These are phyloP conservation scores for Colletotrichum tabaci DNA, from an alignment of 2,329 filamentous ascomycete species.

Conservation along the genomic window DNA sequence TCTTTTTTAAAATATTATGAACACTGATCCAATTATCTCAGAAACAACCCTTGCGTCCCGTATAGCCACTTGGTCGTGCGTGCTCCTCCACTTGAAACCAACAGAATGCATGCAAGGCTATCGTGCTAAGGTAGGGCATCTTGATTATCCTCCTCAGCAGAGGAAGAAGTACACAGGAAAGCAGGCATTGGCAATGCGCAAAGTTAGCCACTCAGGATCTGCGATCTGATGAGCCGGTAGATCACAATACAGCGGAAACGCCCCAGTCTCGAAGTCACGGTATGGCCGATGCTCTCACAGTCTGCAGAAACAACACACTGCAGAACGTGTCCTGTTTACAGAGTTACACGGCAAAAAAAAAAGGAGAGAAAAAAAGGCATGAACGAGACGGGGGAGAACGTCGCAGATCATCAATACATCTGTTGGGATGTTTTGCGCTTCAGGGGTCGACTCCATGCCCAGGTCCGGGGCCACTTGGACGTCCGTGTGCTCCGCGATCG, in stretches of 20 bases:
- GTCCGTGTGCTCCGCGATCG: slow-evolving; percentile 22
- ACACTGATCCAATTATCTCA: too few species aligned
- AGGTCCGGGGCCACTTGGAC: slow-evolving; percentile 10
- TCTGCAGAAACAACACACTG: not conserved
- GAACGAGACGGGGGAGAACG: not conserved
- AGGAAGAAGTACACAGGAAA: not conserved
- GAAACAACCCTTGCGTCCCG: not conserved
- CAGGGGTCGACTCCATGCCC: not conserved
- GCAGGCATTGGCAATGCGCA: not conserved
- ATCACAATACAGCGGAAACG: not conserved
- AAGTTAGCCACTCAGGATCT: not conserved
- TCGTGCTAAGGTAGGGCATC: not conserved
- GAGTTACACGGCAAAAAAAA: not conserved
- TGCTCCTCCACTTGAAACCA: too few species aligned
- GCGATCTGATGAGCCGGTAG: not conserved
- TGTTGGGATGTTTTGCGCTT: slow-evolving; percentile 21
- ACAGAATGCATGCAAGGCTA: not conserved
- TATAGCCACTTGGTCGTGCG: too few species aligned
- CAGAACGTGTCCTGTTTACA: not conserved
- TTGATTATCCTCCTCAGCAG: not conserved
- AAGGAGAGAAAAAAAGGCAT: not conserved
- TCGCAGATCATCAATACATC: slow-evolving; percentile 14
- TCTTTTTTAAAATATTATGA: too few species aligned
- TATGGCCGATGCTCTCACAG: not conserved
- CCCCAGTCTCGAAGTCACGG: not conserved